Conservation (phyloP, 306 rosid genomes). For the Macrotyloma uniflorum region DNA sequence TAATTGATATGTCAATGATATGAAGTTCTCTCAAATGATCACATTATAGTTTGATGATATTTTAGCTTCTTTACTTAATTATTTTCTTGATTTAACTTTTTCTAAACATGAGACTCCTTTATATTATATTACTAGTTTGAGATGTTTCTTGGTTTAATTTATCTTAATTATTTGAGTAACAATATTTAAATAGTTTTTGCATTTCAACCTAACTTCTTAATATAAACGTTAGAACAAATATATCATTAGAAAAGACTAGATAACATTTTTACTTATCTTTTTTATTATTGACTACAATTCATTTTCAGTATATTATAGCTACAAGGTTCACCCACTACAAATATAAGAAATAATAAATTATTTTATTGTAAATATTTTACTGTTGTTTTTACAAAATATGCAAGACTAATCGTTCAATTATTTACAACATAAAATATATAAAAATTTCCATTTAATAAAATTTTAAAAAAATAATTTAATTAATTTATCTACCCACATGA, state of each 20-base stretch:
- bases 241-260: not conserved
- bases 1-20: no score
- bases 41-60: not conserved
- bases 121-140: not conserved
- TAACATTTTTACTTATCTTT: not conserved
- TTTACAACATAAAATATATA: not conserved
- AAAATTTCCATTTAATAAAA: not conserved
- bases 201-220: not conserved
- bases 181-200: not conserved
- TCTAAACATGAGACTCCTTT: not conserved
- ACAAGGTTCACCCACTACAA: not conserved
- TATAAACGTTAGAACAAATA: not conserved
- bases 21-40: not conserved
- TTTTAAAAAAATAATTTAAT: not conserved
- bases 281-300: not conserved
- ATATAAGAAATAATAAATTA: not conserved
- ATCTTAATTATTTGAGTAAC: not conserved
- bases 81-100: not conserved
- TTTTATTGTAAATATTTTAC: not conserved
- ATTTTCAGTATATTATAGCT: not conserved
- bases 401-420: not conserved
- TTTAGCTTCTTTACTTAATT: no score
- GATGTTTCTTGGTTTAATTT: not conserved
- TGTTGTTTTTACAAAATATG: not conserved
- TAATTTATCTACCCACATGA: not conserved